Evolutionary conservation across 2,329 filamentous ascomycete genomes (phyloP).

Genomic region (Cladophialophora carrionii): DNA sequence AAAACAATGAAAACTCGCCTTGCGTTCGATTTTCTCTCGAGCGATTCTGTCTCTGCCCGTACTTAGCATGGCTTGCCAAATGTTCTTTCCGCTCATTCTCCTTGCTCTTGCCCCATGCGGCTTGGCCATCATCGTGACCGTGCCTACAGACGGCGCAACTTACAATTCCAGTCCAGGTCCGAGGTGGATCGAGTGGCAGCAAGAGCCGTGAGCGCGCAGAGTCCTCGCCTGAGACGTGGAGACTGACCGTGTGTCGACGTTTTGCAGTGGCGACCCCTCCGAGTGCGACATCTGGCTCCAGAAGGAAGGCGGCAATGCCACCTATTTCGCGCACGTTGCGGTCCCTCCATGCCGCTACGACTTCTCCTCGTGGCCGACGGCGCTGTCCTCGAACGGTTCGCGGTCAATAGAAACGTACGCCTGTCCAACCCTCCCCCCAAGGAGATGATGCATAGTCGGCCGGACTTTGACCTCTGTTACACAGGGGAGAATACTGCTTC

Average conservation of each 20-base stretch:
- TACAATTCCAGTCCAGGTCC: slow-evolving; percentile 1
- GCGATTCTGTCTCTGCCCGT: not conserved
- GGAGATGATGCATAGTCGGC: not conserved
- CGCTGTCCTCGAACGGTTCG: not conserved
- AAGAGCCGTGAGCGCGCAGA: not conserved
- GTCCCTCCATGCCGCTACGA: slow-evolving; percentile 2
- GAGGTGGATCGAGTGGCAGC: not conserved
- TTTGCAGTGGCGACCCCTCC: slow-evolving; percentile 2
- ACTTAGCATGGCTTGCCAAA: not conserved
- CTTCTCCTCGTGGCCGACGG: slow-evolving; percentile 5
- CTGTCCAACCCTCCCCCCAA: not conserved
- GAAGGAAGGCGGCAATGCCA: slow-evolving; percentile 9
- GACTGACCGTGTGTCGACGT: not conserved
- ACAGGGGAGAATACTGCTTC: slow-evolving; percentile 11
- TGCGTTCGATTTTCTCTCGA: not conserved
- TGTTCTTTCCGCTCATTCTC: not conserved
- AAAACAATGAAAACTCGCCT: not conserved
- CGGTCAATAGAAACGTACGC: slow-evolving; percentile 4
- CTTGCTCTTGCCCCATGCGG: not conserved
- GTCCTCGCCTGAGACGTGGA: not conserved
- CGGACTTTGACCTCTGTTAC: not conserved
- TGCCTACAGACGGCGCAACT: slow-evolving; percentile 1
- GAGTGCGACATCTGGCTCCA: slow-evolving; percentile 15
- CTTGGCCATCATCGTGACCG: not conserved
- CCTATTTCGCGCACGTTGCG: slow-evolving; percentile 3